Evolutionary conservation across 1,139 yeast species (phyloP).

Genomic region (Yamadazyma atmosphaerica): DNA sequence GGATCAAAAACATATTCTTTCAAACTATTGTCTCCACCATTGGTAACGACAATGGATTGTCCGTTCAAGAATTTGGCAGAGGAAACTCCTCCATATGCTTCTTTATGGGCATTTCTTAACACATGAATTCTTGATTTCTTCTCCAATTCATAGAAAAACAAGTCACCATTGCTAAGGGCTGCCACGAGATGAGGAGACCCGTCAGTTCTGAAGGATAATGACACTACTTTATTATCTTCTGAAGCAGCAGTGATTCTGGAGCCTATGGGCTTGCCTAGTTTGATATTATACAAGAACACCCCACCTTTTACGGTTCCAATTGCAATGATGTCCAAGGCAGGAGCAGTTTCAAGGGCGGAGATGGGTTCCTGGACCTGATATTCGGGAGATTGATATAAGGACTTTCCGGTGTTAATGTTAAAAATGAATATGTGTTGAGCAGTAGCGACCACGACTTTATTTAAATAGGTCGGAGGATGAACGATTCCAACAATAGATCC

Average conservation of each 20-base stretch:
- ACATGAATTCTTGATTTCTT: constrained; percentile 73
- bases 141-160: constrained; percentile 81
- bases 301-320: constrained; percentile 74
- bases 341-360: constrained; percentile 75
- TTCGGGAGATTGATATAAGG: constrained; percentile 56
- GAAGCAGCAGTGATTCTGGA: constrained; percentile 60
- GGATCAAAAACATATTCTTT: constrained; percentile 96
- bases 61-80: constrained; percentile 80
- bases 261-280: constrained; percentile 58
- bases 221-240: constrained; percentile 53
- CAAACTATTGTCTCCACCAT: constrained; percentile 88
- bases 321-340: constrained; percentile 82
- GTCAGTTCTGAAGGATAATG: constrained; percentile 90
- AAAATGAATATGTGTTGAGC: constrained; percentile 60
- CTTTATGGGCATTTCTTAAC: constrained; percentile 71
- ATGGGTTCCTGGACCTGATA: constrained; percentile 51
- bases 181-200: constrained; percentile 83
- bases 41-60: constrained; percentile 87
- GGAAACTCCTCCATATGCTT: constrained; percentile 78
- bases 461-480: constrained; percentile 91
- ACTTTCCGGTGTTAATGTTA: constrained; percentile 78
- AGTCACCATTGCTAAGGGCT: constrained; percentile 78
- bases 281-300: constrained; percentile 65
- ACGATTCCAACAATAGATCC: constrained; percentile 69
- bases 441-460: constrained; percentile 80